These are phyloP conservation scores for Nemania sp. DNA, from an alignment of 2,329 filamentous ascomycete species.

Conservation along the genomic window DNA sequence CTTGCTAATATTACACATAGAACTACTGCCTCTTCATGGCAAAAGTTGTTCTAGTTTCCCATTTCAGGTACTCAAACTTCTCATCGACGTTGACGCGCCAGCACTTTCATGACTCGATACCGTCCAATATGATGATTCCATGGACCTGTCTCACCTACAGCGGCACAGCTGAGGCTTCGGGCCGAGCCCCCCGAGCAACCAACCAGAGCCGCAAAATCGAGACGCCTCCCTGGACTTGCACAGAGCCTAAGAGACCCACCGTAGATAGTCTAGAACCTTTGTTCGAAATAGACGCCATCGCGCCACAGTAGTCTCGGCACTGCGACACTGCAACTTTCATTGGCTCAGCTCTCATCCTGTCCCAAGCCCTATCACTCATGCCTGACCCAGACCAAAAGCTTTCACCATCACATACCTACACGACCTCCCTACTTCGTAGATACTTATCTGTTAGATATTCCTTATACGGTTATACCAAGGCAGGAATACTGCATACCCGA, in stretches of 20 bases:
- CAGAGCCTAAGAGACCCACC: neutral
- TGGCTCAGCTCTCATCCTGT: conserved; percentile 7
- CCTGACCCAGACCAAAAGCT: too few relatives aligned
- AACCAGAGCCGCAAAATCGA: neutral
- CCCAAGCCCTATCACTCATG: neutral
- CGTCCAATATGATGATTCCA: too few relatives aligned
- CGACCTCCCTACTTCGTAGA: too few relatives aligned
- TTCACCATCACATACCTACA: too few relatives aligned
- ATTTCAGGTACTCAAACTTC: too few relatives aligned
- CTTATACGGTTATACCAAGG: neutral
- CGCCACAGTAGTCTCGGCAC: conserved; percentile 22
- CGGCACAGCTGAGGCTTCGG: conserved; percentile 11
- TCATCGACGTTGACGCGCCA: too few relatives aligned
- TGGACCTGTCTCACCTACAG: neutral
- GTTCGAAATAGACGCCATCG: conserved; percentile 4
- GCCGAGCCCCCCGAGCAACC: conserved; percentile 19
- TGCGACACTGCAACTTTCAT: conserved; percentile 7
- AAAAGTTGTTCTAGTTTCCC: too few relatives aligned
- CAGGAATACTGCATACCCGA: neutral
- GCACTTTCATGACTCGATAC: too few relatives aligned
- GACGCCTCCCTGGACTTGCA: neutral
- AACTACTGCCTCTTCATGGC: too few relatives aligned
- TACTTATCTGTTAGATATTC: too few relatives aligned
- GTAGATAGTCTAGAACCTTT: conserved; percentile 15
- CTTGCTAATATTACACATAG: too few relatives aligned